phyloP scores from a whole-genome alignment of 2,329 filamentous ascomycete genomes.

The Botryotinia narcissicola region DNA sequence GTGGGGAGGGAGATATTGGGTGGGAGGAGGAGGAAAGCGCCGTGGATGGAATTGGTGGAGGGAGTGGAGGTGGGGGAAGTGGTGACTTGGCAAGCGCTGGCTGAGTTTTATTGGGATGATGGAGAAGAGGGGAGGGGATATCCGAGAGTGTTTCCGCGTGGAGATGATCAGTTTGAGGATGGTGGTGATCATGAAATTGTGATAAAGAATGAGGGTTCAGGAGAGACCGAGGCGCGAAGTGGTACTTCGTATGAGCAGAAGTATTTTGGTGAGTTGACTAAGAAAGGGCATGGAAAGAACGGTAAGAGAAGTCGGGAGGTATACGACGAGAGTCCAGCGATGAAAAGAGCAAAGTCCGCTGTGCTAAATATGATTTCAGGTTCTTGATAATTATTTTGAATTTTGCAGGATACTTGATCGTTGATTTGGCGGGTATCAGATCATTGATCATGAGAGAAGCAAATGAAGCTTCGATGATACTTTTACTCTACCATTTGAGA shows the following conservation, averaged over 20 bases:
- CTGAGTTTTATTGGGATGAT: slow-evolving; percentile 1
- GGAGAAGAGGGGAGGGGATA: not conserved
- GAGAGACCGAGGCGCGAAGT: not conserved
- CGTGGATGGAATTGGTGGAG: slow-evolving; percentile 2
- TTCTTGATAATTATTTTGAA: not conserved
- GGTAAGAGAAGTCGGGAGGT: not conserved
- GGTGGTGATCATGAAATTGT: not conserved
- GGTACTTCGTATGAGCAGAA: not conserved
- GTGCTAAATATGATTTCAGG: slow-evolving; percentile 1
- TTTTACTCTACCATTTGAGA: not conserved
- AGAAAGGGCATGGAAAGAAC: not conserved
- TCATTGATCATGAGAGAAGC: not conserved
- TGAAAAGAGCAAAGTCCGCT: not conserved
- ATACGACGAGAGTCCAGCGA: not conserved
- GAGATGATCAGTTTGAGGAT: not conserved
- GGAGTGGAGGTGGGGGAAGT: not conserved
- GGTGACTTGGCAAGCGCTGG: not conserved
- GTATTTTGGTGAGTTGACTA: not conserved
- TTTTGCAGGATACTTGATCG: not conserved
- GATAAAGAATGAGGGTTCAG: not conserved
- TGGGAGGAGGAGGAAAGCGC: not conserved
- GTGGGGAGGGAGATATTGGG: not conserved
- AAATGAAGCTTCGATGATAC: not conserved
- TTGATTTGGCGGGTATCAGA: not conserved
- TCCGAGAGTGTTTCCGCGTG: not conserved